Percentiles rank a stretch among this genome's conserved stretches.
Conservation (phyloP, 2,329 filamentous ascomycete genomes). For the Penicillium sp. region DNA sequence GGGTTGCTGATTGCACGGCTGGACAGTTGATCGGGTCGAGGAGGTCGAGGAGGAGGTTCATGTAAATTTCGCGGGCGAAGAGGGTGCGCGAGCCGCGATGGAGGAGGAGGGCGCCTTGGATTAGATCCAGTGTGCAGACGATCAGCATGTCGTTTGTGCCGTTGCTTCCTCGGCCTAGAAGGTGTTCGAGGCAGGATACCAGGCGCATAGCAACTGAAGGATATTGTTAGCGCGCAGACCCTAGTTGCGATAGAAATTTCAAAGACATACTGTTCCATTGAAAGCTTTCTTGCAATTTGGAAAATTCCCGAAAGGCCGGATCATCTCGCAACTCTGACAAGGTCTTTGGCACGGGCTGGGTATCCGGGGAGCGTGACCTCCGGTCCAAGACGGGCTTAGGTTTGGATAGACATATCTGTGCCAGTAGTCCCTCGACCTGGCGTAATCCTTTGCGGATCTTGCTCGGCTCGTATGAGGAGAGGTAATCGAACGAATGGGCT, state of each 20-base stretch:
- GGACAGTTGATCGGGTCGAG: conserved; percentile 90
- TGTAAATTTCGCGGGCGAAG: conserved; percentile 85
- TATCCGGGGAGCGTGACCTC: conserved; percentile 41
- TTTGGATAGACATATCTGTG: conserved; percentile 82
- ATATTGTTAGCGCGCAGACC: conserved; percentile 1
- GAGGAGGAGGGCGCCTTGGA: conserved; percentile 82
- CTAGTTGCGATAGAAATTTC: conserved; percentile 13
- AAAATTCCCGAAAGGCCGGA: conserved; percentile 91
- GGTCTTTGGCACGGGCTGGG: conserved; percentile 55
- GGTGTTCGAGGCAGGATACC: conserved; percentile 78
- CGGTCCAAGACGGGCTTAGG: conserved; percentile 42
- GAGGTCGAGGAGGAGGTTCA: conserved; percentile 94
- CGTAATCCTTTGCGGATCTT: conserved; percentile 92
- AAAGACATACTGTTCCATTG: conserved; percentile 75
- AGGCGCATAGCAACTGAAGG: conserved; percentile 72
- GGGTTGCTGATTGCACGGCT: conserved; percentile 83
- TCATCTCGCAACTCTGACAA: conserved; percentile 72
- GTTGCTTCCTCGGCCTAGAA: conserved; percentile 77
- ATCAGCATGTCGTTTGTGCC: conserved; percentile 86
- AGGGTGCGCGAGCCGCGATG: conserved; percentile 86
- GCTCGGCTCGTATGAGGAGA: conserved; percentile 83
- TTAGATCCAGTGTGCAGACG: conserved; percentile 79
- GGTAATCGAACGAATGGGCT: conserved; percentile 91
- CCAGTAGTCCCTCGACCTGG: conserved; percentile 89
- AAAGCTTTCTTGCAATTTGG: conserved; percentile 93